Evolutionary conservation across 345 rosid genomes (phyloP), one percentile per base, ranked within the genome.

Genomic region (Lumnitzera littorea): DNA sequence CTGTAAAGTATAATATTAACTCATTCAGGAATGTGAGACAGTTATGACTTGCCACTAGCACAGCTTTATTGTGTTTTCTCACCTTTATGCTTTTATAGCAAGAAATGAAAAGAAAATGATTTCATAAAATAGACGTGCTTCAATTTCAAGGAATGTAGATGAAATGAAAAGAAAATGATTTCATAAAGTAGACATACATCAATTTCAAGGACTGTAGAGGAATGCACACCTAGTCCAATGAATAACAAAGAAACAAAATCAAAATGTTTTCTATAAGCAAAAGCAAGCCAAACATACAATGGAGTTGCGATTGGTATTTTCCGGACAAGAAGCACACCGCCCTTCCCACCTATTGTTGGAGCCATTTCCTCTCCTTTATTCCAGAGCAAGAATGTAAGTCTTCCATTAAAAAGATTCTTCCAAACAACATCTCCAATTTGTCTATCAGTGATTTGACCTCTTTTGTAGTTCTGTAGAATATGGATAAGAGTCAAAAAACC

Each of bases 251-350:
- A 43, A 60, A 50, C 53, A 11, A 7, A 55, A 55, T 47, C 27
- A 57, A 62, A 48, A 59, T 9, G 46, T 24, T 2, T 8, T 15
- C n/a, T 46, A 31, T 50, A 55, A 6, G 47, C 14, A 47, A 31
- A 46, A 51, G 56, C 63, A 15, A 53, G 64, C 67, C 48, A 55
- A 53, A 46, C 75, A 78, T 79, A 90, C 96, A 55, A 67, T 60
- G 91, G 78, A 79, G 78, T 70, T 41, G 84, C 82, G 48, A 63
- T 43, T 15, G 97, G 86, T 74, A 94, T 70, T 72, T 88, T 94
- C 51, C 99, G 83, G 51, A 94, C 76, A 17, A 94, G 99, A 74
- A 88, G 92, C 13, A 97, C 84, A 59, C 87, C 84, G n/a, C 82
- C 84, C 51, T 80, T 67, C 24, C 65, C 76, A 61, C 84, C 88